phyloP scores from a whole-genome alignment of 2,329 filamentous ascomycete species.

The Triangularia verruculosa region DNA sequence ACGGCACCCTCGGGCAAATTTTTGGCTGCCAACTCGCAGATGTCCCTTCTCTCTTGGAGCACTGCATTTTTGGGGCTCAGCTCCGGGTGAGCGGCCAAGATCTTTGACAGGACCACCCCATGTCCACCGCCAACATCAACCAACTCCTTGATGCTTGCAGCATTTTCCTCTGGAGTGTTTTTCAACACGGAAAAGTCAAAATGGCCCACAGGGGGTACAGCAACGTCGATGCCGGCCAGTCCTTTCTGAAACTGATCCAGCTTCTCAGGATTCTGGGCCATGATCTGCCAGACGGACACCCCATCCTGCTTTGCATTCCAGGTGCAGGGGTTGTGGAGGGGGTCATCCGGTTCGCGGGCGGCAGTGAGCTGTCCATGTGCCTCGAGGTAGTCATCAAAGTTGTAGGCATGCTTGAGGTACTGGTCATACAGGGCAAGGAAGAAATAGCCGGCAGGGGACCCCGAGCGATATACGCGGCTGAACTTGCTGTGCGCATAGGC shows the following conservation, averaged over 20 bases:
- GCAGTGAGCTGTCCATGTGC: constrained; percentile 1
- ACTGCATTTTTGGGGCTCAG: constrained; percentile 28
- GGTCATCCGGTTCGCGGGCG: constrained; percentile 30
- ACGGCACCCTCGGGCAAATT: constrained; percentile 26
- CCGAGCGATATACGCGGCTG: constrained; percentile 31
- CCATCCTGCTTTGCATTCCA: constrained; percentile 34
- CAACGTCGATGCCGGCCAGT: constrained; percentile 35
- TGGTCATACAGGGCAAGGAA: constrained; percentile 35
- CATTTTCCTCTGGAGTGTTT: constrained; percentile 23
- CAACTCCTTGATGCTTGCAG: constrained; percentile 26
- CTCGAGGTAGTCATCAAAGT: constrained; percentile 35
- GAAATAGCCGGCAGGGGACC: constrained; percentile 30
- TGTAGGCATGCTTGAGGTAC: constrained; percentile 35
- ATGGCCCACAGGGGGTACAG: constrained; percentile 34
- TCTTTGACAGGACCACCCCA: constrained; percentile 32
- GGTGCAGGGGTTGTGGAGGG: constrained; percentile 33
- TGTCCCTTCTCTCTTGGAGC: constrained; percentile 30
- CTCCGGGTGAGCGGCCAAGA: constrained; percentile 31
- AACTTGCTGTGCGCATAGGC: constrained; percentile 34
- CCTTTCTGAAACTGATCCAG: constrained; percentile 32
- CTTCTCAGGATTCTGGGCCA: constrained; percentile 32
- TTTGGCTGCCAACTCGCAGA: constrained; percentile 28
- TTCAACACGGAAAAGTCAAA: constrained; percentile 32
- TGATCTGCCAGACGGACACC: constrained; percentile 34
- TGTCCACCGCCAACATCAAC: constrained; percentile 35